Conservation (phyloP, 2,329 filamentous ascomycete species). For the Trichoderma brevicompactum region DNA sequence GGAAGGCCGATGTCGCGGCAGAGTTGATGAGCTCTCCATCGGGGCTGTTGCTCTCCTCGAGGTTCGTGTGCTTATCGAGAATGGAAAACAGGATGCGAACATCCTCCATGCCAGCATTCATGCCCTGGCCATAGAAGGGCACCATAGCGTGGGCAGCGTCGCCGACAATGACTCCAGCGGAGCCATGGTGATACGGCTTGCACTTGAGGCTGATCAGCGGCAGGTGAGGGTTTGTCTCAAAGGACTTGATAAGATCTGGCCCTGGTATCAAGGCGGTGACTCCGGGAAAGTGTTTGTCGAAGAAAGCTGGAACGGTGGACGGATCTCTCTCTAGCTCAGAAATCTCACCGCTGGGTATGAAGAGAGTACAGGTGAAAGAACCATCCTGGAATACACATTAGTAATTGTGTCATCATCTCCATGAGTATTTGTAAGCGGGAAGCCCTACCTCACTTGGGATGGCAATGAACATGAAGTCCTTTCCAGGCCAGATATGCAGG, state of each 20-base stretch:
- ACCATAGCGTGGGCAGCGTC: slow-evolving; percentile 98
- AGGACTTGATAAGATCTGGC: slow-evolving; percentile 72
- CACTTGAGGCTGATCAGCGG: slow-evolving; percentile 95
- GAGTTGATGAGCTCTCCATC: slow-evolving; percentile 41
- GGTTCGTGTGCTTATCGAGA: slow-evolving; percentile 68
- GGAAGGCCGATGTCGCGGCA: slow-evolving; percentile 52
- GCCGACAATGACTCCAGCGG: slow-evolving; percentile 81
- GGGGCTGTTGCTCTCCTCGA: slow-evolving; percentile 51
- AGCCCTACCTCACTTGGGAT: slow-evolving; percentile 70
- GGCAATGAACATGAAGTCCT: slow-evolving; percentile 97
- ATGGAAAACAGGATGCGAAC: slow-evolving; percentile 84
- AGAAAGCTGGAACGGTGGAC: slow-evolving; percentile 68
- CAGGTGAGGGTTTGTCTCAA: slow-evolving; percentile 81
- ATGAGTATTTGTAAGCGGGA: slow-evolving; percentile 30
- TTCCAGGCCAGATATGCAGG: slow-evolving; percentile 95
- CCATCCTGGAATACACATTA: slow-evolving; percentile 64
- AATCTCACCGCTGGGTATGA: slow-evolving; percentile 76
- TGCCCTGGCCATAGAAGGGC: slow-evolving; percentile 96
- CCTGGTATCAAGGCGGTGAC: slow-evolving; percentile 74
- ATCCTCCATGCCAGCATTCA: slow-evolving; percentile 96
- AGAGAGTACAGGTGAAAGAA: slow-evolving; percentile 93
- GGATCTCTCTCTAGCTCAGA: slow-evolving; percentile 67
- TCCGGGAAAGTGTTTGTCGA: slow-evolving; percentile 83
- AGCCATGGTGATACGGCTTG: slow-evolving; percentile 79
- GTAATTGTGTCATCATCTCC: background rate